A percentile compares a stretch with the other conserved stretches of the same genome.
Evolutionary conservation across 2,329 filamentous ascomycete genomes (phyloP).

Genomic region (Aureobasidium sp.): DNA sequence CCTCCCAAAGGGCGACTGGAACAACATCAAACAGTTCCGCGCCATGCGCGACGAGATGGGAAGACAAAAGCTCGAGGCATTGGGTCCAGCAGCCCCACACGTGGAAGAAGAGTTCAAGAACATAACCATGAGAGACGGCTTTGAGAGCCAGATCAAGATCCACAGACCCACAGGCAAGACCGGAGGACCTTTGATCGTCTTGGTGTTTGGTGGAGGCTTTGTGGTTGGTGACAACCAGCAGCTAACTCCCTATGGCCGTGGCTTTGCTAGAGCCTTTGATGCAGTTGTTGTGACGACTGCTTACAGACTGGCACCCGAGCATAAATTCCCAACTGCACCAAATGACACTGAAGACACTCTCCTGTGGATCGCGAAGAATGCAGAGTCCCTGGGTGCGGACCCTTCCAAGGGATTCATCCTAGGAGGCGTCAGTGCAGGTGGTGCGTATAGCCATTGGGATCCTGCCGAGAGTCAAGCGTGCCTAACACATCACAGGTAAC

Average conservation of each 20-base stretch:
- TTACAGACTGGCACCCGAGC: constrained; percentile 42
- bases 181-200: constrained; percentile 23
- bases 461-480: not conserved
- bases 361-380: constrained; percentile 39
- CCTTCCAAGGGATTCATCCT: constrained; percentile 42
- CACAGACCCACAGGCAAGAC: constrained; percentile 22
- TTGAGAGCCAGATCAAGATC: constrained; percentile 29
- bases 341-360: constrained; percentile 42
- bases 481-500: constrained; percentile 21
- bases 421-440: constrained; percentile 44
- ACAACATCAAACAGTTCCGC: constrained; percentile 10
- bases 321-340: constrained; percentile 39
- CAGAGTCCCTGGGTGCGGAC: constrained; percentile 34
- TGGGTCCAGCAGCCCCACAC: constrained; percentile 10
- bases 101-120: constrained; percentile 18
- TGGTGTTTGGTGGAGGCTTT: constrained; percentile 26
- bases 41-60: constrained; percentile 14
- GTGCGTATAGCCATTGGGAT: not conserved
- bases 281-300: constrained; percentile 38
- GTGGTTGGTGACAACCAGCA: constrained; percentile 24
- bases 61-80: not conserved
- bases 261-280: constrained; percentile 25
- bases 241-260: constrained; percentile 21
- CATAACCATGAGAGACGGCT: constrained; percentile 30
- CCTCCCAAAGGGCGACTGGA: constrained; percentile 14